Percentiles rank a stretch among this genome's conserved stretches.
Evolutionary conservation across 148 eudicot genomes (phyloP).

Genomic region (Rhododendron molle): DNA sequence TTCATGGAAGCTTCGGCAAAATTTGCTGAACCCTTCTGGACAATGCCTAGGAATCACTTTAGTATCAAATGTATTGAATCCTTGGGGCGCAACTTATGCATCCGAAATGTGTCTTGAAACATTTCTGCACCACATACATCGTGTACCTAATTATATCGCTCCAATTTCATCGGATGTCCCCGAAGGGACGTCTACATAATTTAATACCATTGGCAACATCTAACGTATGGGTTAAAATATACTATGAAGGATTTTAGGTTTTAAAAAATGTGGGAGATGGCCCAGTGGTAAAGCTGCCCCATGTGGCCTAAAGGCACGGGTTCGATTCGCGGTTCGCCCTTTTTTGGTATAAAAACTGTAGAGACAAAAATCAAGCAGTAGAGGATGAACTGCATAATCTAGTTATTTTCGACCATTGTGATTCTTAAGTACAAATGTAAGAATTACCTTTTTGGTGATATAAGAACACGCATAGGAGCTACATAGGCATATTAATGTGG

Average conservation of each 20-base stretch:
- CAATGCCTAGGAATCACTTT: neutral
- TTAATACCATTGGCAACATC: neutral
- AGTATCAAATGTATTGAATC: neutral
- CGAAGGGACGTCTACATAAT: neutral
- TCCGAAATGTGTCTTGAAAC: neutral
- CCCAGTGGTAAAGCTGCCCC: neutral
- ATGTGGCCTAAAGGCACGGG: neutral
- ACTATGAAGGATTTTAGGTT: neutral
- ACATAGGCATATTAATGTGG: neutral
- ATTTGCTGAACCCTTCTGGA: neutral
- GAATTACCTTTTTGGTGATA: neutral
- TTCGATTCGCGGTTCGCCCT: neutral
- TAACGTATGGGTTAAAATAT: neutral
- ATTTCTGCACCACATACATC: neutral
- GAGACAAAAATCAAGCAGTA: neutral
- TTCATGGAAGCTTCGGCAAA: neutral
- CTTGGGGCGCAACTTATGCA: neutral
- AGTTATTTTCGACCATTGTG: neutral
- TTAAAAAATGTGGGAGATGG: neutral
- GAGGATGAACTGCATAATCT: neutral
- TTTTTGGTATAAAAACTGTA: neutral
- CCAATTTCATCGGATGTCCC: too few relatives aligned
- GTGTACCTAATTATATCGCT: neutral
- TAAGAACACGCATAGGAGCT: neutral
- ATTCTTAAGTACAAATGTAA: neutral